phyloP scores from a whole-genome alignment of 495 filamentous ascomycete genomes.

The Melanomma pulvis-pyrius region DNA sequence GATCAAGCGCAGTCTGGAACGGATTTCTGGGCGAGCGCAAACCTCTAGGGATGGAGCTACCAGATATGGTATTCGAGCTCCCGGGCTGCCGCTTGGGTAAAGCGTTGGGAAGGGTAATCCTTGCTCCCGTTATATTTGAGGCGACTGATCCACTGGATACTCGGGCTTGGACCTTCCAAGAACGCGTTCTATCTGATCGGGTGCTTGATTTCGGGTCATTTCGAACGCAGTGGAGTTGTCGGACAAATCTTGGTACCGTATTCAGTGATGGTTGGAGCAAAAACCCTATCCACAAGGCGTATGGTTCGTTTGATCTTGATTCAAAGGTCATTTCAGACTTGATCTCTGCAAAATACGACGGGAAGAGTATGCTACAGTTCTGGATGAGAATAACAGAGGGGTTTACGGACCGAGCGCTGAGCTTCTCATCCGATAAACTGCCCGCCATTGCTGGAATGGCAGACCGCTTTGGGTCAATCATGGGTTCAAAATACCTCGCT shows the following conservation, averaged over 20 bases:
- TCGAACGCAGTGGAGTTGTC: slow-evolving; percentile 5
- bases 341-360: not conserved
- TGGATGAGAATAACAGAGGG: slow-evolving; percentile 9
- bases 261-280: slow-evolving; percentile 9
- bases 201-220: slow-evolving; percentile 29
- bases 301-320: not conserved
- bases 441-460: slow-evolving; percentile 42
- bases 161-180: slow-evolving; percentile 37
- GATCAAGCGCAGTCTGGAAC: slow-evolving; percentile 1
- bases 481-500: slow-evolving; percentile 34
- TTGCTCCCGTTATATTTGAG: not conserved
- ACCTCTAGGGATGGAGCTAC: not conserved
- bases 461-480: slow-evolving; percentile 21
- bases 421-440: slow-evolving; percentile 35
- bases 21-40: slow-evolving; percentile 2
- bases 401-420: slow-evolving; percentile 19
- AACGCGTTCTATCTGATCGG: slow-evolving; percentile 29
- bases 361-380: not conserved
- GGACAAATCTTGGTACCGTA: not conserved
- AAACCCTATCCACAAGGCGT: not conserved
- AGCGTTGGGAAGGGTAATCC: not conserved
- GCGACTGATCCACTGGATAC: slow-evolving; percentile 19
- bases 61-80: not conserved
- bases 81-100: not conserved
- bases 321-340: not conserved